Conservation (phyloP, 805 yeast genomes). For the Metschnikowia borealis region DNA sequence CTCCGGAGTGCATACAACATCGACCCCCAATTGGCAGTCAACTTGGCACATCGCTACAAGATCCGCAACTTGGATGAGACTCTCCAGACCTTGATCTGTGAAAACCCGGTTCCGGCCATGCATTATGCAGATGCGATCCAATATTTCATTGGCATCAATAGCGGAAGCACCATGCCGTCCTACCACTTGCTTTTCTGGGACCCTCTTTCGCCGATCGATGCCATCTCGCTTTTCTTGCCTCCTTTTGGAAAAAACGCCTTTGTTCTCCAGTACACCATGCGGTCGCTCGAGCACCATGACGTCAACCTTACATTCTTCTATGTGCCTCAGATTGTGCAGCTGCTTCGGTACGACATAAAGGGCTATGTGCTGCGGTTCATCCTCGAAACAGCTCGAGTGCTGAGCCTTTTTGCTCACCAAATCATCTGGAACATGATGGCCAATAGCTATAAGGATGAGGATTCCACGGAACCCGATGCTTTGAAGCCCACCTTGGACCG, state of each 20-base stretch:
- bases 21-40: conserved; percentile 70
- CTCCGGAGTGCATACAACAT: conserved; percentile 57
- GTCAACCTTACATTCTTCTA: conserved; percentile 88
- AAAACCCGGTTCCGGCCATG: conserved; percentile 58
- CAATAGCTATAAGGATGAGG: conserved; percentile 87
- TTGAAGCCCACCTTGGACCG: conserved; percentile 79
- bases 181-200: conserved; percentile 61
- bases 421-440: conserved; percentile 98
- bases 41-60: conserved; percentile 59
- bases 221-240: conserved; percentile 80
- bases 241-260: conserved; percentile 62
- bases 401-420: conserved; percentile 93
- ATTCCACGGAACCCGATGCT: conserved; percentile 70
- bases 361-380: conserved; percentile 90
- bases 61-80: conserved; percentile 35
- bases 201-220: conserved; percentile 74
- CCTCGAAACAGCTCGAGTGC: conserved; percentile 85
- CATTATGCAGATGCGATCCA: conserved; percentile 56
- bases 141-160: conserved; percentile 43
- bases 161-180: conserved; percentile 34
- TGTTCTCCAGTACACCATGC: conserved; percentile 81
- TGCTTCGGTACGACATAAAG: conserved; percentile 71
- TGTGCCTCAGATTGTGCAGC: conserved; percentile 96
- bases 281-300: conserved; percentile 84
- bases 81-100: conserved; percentile 43